These are phyloP conservation scores for Trametopsis cervina DNA, from an alignment of 768 basidiomycete genomes.

Conservation along the genomic window DNA sequence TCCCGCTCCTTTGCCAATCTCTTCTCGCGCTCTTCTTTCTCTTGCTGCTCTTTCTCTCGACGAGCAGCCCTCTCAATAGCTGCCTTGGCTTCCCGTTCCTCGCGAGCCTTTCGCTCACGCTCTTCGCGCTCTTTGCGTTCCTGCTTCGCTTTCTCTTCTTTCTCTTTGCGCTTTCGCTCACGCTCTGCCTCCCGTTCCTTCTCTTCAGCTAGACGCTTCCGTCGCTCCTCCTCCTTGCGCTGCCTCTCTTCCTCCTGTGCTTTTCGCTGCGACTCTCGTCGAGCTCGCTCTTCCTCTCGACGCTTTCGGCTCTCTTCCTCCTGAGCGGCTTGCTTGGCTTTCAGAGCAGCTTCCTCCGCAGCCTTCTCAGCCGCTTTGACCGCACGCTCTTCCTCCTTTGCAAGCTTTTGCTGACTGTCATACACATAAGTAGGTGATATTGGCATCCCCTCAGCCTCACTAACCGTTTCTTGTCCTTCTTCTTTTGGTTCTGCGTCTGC, in stretches of 20 bases:
- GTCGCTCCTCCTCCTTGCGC: conserved; percentile 78
- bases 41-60: conserved; percentile 34
- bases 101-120: conserved; percentile 53
- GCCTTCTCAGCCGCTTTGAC: conserved; percentile 78
- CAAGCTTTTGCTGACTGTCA: conserved; percentile 79
- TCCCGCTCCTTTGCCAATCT: conserved; percentile 55
- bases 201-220: conserved; percentile 72
- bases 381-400: conserved; percentile 89
- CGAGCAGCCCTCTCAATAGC: conserved; percentile 40
- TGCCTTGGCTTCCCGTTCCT: conserved; percentile 56
- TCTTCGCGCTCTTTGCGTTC: conserved; percentile 53
- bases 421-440: background rate
- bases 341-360: conserved; percentile 74
- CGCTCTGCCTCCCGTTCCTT: conserved; percentile 74
- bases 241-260: conserved; percentile 77
- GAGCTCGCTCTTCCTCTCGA: conserved; percentile 80
- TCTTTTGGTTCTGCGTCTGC: conserved; percentile 94
- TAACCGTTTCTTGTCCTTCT: conserved; percentile 97
- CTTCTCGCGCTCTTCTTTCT: conserved; percentile 62
- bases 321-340: conserved; percentile 66
- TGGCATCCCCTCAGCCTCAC: conserved; percentile 11
- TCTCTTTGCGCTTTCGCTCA: conserved; percentile 67
- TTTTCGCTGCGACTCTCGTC: conserved; percentile 70
- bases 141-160: conserved; percentile 52
- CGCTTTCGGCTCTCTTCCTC: conserved; percentile 80